A percentile compares a stretch with the other conserved stretches of the same genome.
Conservation (phyloP, 2,329 filamentous ascomycete species). For the Pseudocercospora macadamiae region DNA sequence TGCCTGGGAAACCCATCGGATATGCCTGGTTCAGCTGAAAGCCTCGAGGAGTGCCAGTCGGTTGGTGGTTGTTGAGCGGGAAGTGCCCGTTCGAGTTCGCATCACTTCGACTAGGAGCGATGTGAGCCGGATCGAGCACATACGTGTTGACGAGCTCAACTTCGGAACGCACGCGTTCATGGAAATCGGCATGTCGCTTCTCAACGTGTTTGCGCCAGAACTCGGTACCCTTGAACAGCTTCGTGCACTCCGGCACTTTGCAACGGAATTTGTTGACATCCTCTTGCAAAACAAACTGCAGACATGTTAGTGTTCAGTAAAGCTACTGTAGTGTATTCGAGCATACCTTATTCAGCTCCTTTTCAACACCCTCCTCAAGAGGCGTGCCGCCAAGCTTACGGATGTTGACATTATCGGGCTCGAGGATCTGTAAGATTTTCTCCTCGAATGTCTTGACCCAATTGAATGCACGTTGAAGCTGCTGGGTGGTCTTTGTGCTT, state of each 20-base stretch:
- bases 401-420: slow-evolving; percentile 84
- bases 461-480: slow-evolving; percentile 92
- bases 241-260: slow-evolving; percentile 93
- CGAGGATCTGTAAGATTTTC: slow-evolving; percentile 88
- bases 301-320: slow-evolving; percentile 4
- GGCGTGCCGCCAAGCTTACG: slow-evolving; percentile 89
- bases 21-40: slow-evolving; percentile 78
- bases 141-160: slow-evolving; percentile 92
- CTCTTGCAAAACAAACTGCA: slow-evolving; percentile 83
- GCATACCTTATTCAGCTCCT: slow-evolving; percentile 72
- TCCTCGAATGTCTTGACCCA: slow-evolving; percentile 99
- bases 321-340: background rate
- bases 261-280: slow-evolving; percentile 97
- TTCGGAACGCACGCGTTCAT: slow-evolving; percentile 77
- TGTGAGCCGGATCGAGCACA: slow-evolving; percentile 90
- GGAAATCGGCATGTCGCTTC: slow-evolving; percentile 91
- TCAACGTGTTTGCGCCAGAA: slow-evolving; percentile 99
- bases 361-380: slow-evolving; percentile 80
- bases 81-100: slow-evolving; percentile 96
- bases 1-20: slow-evolving; percentile 41
- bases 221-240: slow-evolving; percentile 94
- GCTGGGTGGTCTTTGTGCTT: slow-evolving; percentile 79
- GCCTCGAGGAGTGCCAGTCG: slow-evolving; percentile 84
- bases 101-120: slow-evolving; percentile 89
- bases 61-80: slow-evolving; percentile 71